phyloP scores from a whole-genome alignment of 2,329 filamentous ascomycete species.

The Neopestalotiopsis sp. region DNA sequence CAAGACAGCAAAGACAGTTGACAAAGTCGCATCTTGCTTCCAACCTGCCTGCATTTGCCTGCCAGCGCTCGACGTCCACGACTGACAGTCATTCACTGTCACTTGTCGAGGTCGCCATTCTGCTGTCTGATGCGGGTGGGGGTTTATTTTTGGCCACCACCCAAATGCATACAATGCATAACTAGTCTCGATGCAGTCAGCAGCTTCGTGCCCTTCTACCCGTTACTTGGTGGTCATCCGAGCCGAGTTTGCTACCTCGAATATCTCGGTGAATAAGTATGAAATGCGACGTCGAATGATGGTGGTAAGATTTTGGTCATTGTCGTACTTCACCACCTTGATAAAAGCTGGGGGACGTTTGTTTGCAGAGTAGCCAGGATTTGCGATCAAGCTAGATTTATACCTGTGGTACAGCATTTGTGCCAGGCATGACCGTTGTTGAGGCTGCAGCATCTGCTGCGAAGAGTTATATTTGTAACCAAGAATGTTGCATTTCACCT shows the following conservation, averaged over 20 bases:
- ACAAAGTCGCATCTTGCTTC: neutral
- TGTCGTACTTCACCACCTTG: neutral
- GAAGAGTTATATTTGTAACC: too few relatives aligned
- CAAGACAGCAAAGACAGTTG: neutral
- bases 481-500: too few relatives aligned
- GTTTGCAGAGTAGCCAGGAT: neutral
- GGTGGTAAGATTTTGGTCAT: neutral
- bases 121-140: neutral
- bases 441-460: too few relatives aligned
- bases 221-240: neutral
- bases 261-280: neutral
- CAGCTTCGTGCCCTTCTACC: neutral
- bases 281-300: neutral
- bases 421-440: too few relatives aligned
- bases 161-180: neutral
- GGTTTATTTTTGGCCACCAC: conserved; percentile 3
- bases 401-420: too few relatives aligned
- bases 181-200: neutral
- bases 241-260: neutral
- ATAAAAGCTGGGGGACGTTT: neutral
- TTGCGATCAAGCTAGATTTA: too few relatives aligned
- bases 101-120: neutral
- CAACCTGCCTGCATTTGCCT: neutral
- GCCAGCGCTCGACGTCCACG: neutral
- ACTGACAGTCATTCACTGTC: too few relatives aligned